Conservation (phyloP, 306 rosid genomes). For the Parietaria judaica region DNA sequence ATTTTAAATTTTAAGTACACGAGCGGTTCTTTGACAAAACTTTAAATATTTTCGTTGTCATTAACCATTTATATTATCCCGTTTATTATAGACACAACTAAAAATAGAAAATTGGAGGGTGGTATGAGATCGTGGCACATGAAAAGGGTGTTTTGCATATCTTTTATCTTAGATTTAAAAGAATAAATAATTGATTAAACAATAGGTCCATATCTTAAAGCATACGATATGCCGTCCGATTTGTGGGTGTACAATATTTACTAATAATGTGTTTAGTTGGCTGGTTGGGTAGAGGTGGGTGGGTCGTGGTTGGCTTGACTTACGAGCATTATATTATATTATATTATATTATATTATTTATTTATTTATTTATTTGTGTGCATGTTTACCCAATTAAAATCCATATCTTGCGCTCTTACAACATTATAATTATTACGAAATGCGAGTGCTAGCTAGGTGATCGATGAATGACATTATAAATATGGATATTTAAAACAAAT, state of each 20-base stretch:
- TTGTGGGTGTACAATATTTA: background rate
- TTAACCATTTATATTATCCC: too few relatives aligned
- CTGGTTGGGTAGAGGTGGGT: constrained; percentile 12
- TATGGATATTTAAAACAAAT: too few relatives aligned
- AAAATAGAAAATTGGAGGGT: background rate
- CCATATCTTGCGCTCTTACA: background rate
- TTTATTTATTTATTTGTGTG: background rate
- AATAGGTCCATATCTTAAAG: too few relatives aligned
- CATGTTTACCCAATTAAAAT: background rate
- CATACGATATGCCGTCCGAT: background rate
- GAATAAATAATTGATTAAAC: too few relatives aligned
- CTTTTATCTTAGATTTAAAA: too few relatives aligned
- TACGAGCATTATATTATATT: background rate
- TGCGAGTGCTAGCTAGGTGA: too few relatives aligned
- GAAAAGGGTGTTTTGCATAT: too few relatives aligned
- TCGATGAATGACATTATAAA: background rate
- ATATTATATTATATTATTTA: background rate
- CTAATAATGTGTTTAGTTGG: background rate
- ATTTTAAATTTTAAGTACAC: too few relatives aligned
- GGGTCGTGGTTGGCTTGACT: constrained; percentile 20
- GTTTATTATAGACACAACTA: too few relatives aligned
- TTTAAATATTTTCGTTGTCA: too few relatives aligned
- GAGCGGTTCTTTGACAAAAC: too few relatives aligned
- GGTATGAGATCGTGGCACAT: too few relatives aligned
- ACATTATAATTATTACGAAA: background rate